These are phyloP conservation scores for Solanum clarkiae DNA, from an alignment of 257 asterid species.

Conservation along the genomic window DNA sequence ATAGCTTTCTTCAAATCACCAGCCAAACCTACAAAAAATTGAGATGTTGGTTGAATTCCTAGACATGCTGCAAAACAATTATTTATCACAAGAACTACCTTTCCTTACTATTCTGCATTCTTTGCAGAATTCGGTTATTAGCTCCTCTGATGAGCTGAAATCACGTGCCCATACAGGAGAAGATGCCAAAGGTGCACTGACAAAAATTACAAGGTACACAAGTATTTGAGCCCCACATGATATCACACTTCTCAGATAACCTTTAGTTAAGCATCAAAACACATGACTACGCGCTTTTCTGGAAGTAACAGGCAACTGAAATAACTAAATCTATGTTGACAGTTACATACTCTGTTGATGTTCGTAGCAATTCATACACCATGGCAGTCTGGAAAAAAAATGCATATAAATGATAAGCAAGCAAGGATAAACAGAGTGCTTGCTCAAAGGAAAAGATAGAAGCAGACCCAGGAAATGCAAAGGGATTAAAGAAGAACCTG, in stretches of 20 bases:
- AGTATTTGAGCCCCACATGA: slow-evolving; percentile 2
- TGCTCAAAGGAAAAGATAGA: background rate
- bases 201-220: slow-evolving; percentile 9
- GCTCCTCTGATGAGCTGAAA: slow-evolving; percentile 79
- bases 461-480: background rate
- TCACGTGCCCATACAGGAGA: slow-evolving; percentile 95
- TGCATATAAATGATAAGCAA: slow-evolving; percentile 6
- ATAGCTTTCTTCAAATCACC: slow-evolving; percentile 98
- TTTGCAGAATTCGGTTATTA: slow-evolving; percentile 91
- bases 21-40: slow-evolving; percentile 57
- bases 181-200: slow-evolving; percentile 90
- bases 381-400: slow-evolving; percentile 67
- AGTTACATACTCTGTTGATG: slow-evolving; percentile 89
- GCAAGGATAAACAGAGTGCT: slow-evolving; percentile 1
- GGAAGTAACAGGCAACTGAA: background rate
- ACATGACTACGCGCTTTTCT: background rate
- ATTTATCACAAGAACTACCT: slow-evolving; percentile 33
- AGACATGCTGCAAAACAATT: background rate
- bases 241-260: background rate
- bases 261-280: background rate
- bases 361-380: slow-evolving; percentile 96
- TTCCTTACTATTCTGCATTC: slow-evolving; percentile 97
- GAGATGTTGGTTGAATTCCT: background rate
- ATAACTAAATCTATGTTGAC: background rate
- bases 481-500: slow-evolving; percentile 34